Evolutionary conservation across 2,329 filamentous ascomycete species (phyloP), one percentile per base, ranked within the genome.

Genomic region (Metarhizium humberi): DNA sequence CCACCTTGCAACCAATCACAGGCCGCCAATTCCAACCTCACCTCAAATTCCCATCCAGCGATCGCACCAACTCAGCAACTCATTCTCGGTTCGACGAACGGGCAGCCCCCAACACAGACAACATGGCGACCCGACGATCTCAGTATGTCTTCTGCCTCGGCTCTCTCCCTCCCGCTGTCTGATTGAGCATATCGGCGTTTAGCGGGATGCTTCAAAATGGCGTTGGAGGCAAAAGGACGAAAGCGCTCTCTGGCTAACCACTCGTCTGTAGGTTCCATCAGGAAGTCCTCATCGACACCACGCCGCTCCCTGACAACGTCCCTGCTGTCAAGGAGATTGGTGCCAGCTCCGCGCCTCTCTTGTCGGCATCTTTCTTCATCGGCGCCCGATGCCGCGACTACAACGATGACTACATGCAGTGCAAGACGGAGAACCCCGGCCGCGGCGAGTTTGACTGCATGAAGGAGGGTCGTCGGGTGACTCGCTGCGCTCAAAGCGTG

Each of bases 361-460:
- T 95, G 57, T 95, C 90, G 61, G 94, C 94, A 36, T 85, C 90
- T 53, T 99, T 89, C 81, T 99, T 97, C 74, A 99, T 99, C 70
- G 94, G 94, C 60, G 92, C 91, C 63, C 87, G 92, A 69, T 99
- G 94, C 85, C 87, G 83, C 71, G 79, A 88, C 59, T 99, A 92
- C 81, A 97, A 97, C 75, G 94, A 99, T 79, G 94, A 99, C 76
- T 99, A 88, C 77, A 99, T 99, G 92, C 89, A 95, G 78, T 99
- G 94, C 87, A 99, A 99, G 86, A 89, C 84, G 64, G 91, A 96
- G 76, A 86, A 90, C 66, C 87, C 89, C 60, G 94, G 94, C 66
- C 85, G 83, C 73, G 94, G 91, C 71, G 94, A 99, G 79, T 74
- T 95, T 60, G 90, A 96, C 64, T 99, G 94, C 76, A 77, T 99